phyloP scores from a whole-genome alignment of 352 stramenopile species.

The Phytopythium mirpurense region DNA sequence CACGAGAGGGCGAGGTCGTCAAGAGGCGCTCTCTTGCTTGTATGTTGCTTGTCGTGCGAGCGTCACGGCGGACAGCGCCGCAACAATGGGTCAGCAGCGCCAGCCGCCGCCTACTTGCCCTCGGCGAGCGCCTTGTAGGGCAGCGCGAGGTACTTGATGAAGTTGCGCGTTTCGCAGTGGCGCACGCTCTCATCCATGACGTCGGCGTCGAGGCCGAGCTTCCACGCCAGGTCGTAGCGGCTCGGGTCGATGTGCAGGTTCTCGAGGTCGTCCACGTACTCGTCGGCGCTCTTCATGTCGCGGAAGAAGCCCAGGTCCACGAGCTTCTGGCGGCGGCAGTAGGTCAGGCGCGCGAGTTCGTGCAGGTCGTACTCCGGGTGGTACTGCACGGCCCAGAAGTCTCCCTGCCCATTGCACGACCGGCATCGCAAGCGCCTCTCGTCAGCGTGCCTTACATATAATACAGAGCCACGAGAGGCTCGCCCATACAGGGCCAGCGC shows the following conservation, averaged over 20 bases:
- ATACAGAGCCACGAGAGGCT: neutral
- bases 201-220: conserved; percentile 55
- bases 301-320: conserved; percentile 62
- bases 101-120: neutral
- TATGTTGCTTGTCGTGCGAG: too few relatives aligned
- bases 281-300: conserved; percentile 40
- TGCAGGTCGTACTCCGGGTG: conserved; percentile 83
- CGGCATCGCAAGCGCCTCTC: neutral
- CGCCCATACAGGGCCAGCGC: neutral
- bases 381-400: conserved; percentile 85
- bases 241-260: conserved; percentile 42
- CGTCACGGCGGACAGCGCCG: too few relatives aligned
- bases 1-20: neutral
- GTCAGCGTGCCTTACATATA: neutral
- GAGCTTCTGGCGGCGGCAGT: conserved; percentile 61
- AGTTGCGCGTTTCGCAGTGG: conserved; percentile 68
- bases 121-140: conserved; percentile 26
- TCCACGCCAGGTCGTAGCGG: conserved; percentile 55
- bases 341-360: conserved; percentile 67
- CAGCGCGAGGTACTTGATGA: conserved; percentile 64
- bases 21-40: too few relatives aligned
- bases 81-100: neutral
- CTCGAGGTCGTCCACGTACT: conserved; percentile 50
- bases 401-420: conserved; percentile 21
- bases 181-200: conserved; percentile 64